Conservation (phyloP, 495 filamentous ascomycete species). For the Pseudoneurospora amorphoporcata region DNA sequence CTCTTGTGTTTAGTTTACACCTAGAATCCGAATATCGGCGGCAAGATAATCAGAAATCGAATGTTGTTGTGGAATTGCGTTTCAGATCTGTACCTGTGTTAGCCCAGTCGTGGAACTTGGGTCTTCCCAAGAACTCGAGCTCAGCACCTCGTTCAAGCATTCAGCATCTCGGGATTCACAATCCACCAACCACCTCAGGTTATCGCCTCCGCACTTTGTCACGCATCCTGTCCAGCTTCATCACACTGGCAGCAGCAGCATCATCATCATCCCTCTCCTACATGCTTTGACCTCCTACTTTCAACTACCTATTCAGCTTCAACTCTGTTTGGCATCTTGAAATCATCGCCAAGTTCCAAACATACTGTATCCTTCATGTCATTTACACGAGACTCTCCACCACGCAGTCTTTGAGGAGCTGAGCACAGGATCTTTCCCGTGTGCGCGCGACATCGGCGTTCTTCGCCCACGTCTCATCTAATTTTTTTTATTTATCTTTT, state of each 20-base stretch:
- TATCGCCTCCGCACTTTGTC: not conserved
- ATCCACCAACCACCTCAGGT: not conserved
- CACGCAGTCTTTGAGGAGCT: not conserved
- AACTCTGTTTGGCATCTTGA: not conserved
- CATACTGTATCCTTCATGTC: not conserved
- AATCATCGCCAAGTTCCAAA: not conserved
- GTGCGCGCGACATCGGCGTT: not conserved
- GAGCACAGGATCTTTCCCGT: not conserved
- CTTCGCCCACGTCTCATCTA: not conserved
- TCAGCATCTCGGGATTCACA: not conserved
- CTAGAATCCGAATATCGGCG: not conserved
- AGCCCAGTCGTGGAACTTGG: not conserved
- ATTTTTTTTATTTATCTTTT: not conserved
- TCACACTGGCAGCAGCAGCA: not conserved
- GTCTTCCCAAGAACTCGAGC: not conserved
- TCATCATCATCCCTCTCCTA: not conserved
- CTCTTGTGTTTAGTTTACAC: not conserved
- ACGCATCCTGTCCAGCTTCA: not conserved
- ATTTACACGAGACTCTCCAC: not conserved
- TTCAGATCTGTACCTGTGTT: not conserved
- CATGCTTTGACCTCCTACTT: not conserved
- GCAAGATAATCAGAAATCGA: not conserved
- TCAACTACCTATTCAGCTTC: not conserved
- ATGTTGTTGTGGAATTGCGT: not conserved
- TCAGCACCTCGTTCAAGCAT: not conserved